Evolutionary conservation across 2,329 filamentous ascomycete genomes (phyloP), one percentile per base, ranked within the genome.

Genomic region (Cryoendolithus antarcticus): DNA sequence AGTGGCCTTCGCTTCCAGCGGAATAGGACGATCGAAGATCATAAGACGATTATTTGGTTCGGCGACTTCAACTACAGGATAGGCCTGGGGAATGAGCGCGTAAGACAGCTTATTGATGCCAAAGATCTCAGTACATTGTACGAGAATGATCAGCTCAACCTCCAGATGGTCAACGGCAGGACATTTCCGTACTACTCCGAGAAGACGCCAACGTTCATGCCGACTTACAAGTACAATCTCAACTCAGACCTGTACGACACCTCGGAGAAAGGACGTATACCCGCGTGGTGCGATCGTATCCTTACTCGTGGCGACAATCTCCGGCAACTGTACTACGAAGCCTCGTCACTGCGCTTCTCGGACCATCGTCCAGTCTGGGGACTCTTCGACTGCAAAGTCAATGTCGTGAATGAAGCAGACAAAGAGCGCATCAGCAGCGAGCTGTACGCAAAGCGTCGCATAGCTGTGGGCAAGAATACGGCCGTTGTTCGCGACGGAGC

Each of bases 41-140:
- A 98, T 56, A 86, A 82, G 48, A 80, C 83, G 13, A 80, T 96
- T 29, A 80, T 95, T 38, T 98, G 91, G 89, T 72, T 95, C 32
- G 91, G 91, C 4, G 91, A 98, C 60, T 98, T 98, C 67, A 98
- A 98, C 57, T 98, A 98, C 61, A 81, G 91, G 11, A 93, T 98
- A 51, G 89, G 88, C 1, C 70, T 96, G 41, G 73, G 72, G 33
- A 77, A 85, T 47, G 86, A 94, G 30, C 78, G 72, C 43, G 84
- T 86, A 6, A 80, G 83, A 48, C 73, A 78, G 27, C 65, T 93
- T 7, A 76, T 94, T 39, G 74, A 80, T 50, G 71, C 74, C 39
- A 69, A 74, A 19, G 81, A 95, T 53, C 67, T 93, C 8, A 82
- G 81, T 40, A 79, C 72, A 11, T 64, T 96, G 36, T 93, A 94